Conservation (phyloP, 371 early-diverging fungal species). For the Synchytrium microbalum region DNA sequence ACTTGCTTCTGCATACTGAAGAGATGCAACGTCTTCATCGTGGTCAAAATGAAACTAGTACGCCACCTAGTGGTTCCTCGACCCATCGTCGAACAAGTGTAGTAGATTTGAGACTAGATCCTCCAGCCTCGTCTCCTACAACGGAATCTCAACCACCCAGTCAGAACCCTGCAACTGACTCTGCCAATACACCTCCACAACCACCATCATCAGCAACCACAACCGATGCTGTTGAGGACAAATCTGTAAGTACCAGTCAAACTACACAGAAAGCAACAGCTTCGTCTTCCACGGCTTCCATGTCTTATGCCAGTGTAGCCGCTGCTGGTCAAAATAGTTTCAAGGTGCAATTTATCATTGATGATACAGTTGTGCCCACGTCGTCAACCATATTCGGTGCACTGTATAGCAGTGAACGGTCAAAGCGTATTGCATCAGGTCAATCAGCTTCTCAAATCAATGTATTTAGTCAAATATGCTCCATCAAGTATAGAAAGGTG, state of each 20-base stretch:
- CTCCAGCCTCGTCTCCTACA: background rate
- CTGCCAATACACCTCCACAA: background rate
- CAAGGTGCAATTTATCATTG: slow-evolving; percentile 25
- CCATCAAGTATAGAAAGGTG: slow-evolving; percentile 23
- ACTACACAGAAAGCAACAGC: background rate
- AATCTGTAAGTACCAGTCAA: background rate
- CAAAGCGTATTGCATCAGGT: slow-evolving; percentile 2
- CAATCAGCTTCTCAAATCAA: slow-evolving; percentile 12
- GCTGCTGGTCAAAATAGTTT: slow-evolving; percentile 15
- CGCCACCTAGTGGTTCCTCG: background rate
- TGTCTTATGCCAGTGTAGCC: background rate
- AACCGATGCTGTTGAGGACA: background rate
- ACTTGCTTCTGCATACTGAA: slow-evolving; percentile 10
- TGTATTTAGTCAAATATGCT: slow-evolving; percentile 27
- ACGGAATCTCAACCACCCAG: background rate
- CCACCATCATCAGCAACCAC: background rate
- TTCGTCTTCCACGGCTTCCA: background rate
- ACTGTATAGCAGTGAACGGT: background rate
- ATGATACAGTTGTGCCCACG: slow-evolving; percentile 9
- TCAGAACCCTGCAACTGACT: background rate
- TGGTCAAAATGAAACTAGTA: background rate
- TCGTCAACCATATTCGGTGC: slow-evolving; percentile 33
- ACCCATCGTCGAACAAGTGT: background rate
- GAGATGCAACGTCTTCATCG: slow-evolving; percentile 4
- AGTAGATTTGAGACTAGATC: background rate